Conservation (phyloP, 2,329 filamentous ascomycete genomes). For the Ophiognomonia clavigignenti-juglandacearum region DNA sequence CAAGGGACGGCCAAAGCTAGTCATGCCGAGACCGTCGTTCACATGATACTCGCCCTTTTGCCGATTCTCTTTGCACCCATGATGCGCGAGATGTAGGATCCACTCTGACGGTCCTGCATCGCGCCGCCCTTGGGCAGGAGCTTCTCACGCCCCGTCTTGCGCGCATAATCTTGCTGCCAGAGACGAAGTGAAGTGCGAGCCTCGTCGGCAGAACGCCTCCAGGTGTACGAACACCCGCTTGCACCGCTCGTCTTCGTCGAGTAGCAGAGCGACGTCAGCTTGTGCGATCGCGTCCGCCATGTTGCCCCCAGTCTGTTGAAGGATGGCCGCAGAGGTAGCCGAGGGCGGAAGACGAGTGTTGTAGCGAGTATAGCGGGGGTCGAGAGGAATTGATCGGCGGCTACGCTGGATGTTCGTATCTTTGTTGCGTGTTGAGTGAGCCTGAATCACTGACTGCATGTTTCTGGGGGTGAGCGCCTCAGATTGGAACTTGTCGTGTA, state of each 20-base stretch:
- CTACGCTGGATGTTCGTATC: slow-evolving; percentile 1
- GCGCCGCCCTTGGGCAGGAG: slow-evolving; percentile 35
- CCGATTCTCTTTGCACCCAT: slow-evolving; percentile 8
- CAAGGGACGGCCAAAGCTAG: too few relatives aligned
- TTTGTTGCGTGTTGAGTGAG: slow-evolving; percentile 7
- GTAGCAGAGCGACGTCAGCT: slow-evolving; percentile 16
- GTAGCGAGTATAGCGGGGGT: slow-evolving; percentile 18
- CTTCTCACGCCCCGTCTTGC: slow-evolving; percentile 28
- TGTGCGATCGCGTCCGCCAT: neutral
- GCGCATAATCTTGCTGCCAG: slow-evolving; percentile 48
- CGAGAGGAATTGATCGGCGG: neutral
- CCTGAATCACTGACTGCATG: slow-evolving; percentile 19
- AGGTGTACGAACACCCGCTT: slow-evolving; percentile 43
- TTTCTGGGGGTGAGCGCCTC: slow-evolving; percentile 27
- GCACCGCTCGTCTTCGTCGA: slow-evolving; percentile 37
- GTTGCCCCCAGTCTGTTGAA: slow-evolving; percentile 20
- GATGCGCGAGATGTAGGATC: slow-evolving; percentile 10
- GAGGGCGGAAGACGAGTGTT: slow-evolving; percentile 13
- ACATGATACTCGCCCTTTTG: slow-evolving; percentile 18
- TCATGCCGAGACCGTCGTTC: neutral
- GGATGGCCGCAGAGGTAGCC: slow-evolving; percentile 12
- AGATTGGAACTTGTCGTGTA: slow-evolving; percentile 50
- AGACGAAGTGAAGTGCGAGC: slow-evolving; percentile 41
- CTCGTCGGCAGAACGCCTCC: slow-evolving; percentile 40
- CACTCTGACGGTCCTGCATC: slow-evolving; percentile 22